These are phyloP conservation scores for Parasitella parasitica DNA, from an alignment of 371 early-diverging fungal genomes.

Conservation along the genomic window DNA sequence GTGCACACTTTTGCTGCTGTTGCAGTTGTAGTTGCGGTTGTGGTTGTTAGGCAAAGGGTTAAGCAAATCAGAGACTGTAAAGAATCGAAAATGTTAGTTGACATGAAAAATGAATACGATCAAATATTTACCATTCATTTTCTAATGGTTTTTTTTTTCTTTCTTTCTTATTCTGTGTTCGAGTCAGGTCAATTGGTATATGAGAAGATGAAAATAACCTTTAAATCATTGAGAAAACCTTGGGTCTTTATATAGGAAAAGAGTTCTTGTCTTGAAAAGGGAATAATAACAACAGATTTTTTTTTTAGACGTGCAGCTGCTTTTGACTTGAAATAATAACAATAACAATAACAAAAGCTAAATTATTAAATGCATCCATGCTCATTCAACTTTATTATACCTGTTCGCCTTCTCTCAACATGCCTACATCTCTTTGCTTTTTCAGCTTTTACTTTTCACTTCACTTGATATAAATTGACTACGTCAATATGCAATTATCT, in stretches of 20 bases:
- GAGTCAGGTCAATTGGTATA: not conserved
- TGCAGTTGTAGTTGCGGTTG: not conserved
- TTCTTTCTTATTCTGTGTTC: no score
- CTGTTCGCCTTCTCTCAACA: not conserved
- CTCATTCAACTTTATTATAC: not conserved
- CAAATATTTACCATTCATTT: constrained; percentile 11
- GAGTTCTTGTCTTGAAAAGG: constrained; percentile 14
- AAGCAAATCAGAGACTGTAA: constrained; percentile 20
- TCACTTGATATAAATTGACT: not conserved
- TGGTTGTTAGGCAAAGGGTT: constrained; percentile 10
- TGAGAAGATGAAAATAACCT: not conserved
- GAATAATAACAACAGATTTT: constrained; percentile 7
- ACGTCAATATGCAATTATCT: not conserved
- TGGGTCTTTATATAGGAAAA: not conserved
- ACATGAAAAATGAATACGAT: not conserved
- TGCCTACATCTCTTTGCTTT: not conserved
- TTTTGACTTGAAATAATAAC: constrained; percentile 1
- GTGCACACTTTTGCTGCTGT: not conserved
- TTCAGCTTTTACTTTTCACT: no score
- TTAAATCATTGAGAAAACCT: constrained; percentile 2
- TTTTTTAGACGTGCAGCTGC: not conserved
- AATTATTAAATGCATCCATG: not conserved
- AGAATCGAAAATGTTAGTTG: not conserved
- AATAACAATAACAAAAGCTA: constrained; percentile 1
- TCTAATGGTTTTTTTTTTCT: not conserved